Conservation (phyloP, 805 yeast species). For the Cyberlindnera mississippiensis region DNA sequence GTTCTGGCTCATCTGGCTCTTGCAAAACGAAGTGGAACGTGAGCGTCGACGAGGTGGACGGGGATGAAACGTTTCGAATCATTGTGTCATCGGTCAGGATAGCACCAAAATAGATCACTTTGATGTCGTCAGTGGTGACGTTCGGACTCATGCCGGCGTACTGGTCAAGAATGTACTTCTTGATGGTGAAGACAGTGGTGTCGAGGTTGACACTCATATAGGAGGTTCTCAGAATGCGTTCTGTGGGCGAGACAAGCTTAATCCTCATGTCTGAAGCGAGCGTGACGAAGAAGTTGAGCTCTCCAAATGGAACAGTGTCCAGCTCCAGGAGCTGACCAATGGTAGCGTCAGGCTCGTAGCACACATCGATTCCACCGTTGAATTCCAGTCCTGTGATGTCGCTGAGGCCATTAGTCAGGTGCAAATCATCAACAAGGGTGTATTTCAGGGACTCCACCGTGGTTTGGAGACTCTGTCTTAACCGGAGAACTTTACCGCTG, state of each 20-base stretch:
- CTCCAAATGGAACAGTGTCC: conserved; percentile 33
- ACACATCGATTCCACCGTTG: conserved; percentile 18
- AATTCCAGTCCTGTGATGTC: conserved; percentile 16
- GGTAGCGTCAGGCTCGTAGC: conserved; percentile 19
- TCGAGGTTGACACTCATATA: conserved; percentile 15
- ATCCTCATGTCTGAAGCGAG: conserved; percentile 23
- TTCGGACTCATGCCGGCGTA: conserved; percentile 16
- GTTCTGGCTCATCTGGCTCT: conserved; percentile 15
- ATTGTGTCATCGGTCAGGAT: conserved; percentile 17
- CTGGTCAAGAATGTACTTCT: conserved; percentile 26
- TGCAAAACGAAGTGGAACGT: conserved; percentile 24
- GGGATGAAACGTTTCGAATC: conserved; percentile 18
- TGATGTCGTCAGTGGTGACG: conserved; percentile 22
- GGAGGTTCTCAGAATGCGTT: conserved; percentile 12
- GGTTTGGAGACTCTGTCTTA: conserved; percentile 14
- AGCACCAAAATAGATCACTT: conserved; percentile 26
- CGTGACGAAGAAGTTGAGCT: conserved; percentile 27
- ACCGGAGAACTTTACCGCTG: conserved; percentile 17
- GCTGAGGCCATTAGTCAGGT: conserved; percentile 10
- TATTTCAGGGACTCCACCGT: conserved; percentile 17
- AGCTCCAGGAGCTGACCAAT: conserved; percentile 29
- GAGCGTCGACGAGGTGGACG: conserved; percentile 1
- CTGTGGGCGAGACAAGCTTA: conserved; percentile 25
- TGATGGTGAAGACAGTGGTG: conserved; percentile 21
- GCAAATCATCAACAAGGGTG: conserved; percentile 17